These are phyloP conservation scores for Capsicum baccatum DNA, from an alignment of 257 asterid genomes.

Conservation along the genomic window DNA sequence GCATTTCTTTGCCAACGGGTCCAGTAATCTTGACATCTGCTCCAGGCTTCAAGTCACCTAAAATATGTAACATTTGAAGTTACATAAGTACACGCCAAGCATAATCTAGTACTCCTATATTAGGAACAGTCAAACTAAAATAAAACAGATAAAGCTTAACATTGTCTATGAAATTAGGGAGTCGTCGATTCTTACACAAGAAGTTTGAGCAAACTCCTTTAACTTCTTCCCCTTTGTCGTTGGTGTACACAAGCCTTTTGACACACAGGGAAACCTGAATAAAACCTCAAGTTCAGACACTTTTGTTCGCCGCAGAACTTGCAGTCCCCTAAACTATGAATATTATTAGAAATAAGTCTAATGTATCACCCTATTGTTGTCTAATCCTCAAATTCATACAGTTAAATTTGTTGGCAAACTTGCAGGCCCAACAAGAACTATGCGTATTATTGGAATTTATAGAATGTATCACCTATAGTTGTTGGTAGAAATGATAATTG, in stretches of 20 bases:
- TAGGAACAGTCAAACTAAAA: not conserved
- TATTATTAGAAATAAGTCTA: not conserved
- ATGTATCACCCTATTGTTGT: not conserved
- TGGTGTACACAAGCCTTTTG: conserved; percentile 87
- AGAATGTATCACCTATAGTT: not conserved
- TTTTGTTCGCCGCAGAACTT: not conserved
- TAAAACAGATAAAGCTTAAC: not conserved
- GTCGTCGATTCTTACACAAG: conserved; percentile 63
- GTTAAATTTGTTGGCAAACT: not conserved
- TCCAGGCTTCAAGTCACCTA: conserved; percentile 96
- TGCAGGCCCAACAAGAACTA: not conserved
- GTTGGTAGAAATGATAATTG: not conserved
- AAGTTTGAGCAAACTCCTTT: conserved; percentile 99
- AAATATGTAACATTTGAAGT: conserved; percentile 28
- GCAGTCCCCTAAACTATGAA: not conserved
- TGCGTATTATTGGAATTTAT: not conserved
- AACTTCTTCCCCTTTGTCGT: conserved; percentile 80
- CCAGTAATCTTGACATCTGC: conserved; percentile 86
- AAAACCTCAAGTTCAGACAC: conserved; percentile 12
- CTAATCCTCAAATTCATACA: no score
- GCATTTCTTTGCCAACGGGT: conserved; percentile 99
- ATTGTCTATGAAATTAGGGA: not conserved
- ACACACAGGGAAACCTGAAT: conserved; percentile 91
- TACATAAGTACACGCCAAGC: not conserved
- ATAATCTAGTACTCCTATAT: not conserved